Base-by-base conservation (phyloP, 768 basidiomycete genomes). In the Podaxis sp. region DNA sequence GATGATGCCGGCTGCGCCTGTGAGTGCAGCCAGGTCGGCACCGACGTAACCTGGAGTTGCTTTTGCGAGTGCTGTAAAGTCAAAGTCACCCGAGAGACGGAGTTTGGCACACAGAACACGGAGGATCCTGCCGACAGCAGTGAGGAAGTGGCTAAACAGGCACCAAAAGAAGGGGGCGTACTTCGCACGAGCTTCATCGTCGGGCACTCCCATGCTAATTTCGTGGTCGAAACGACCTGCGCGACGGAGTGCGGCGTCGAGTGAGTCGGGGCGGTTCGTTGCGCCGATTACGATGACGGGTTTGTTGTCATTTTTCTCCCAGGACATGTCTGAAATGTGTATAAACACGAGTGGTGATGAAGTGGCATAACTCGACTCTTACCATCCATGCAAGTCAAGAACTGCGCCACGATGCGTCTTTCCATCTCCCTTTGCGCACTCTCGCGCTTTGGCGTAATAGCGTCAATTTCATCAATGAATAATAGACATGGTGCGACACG, bases 381-480 rank as follows among this genome's bases (percentile, higher is more conserved):
- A 97, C 96, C 96, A 72, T 99, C 97, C 93, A 99, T 97, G 76
- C 96, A 98, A 0, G 96, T 98, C 58, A 98, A 74, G 64, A 99
- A 91, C 71, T 99, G 97, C 0, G 96, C 96, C 9, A 99, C 96
- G 54, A 99, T 98, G 11, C 97, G 83, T 48, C 95, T 77, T 69
- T 98, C 97, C 97, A 98, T 98, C 75, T 98, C 97, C 59, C 96
- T 80, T 68, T 99, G 97, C 0, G 97, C 96, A 66, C 91, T 98
- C 74, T 99, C 97, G 62, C 97, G 79, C 75, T 98, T 99, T 0
- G 95, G 95, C 0, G 95, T 98, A 63, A 99, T 95, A 5, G 95
- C 93, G 68, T 98, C 95, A 18, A 98, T 97, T 71, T 98, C 97
- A 71, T 99, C 96, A 47, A 99, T 92, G 75, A 98, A 98, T 7